Evolutionary conservation across 1,139 yeast genomes (phyloP).

Genomic region (Yamadazyma pseudoaaseri): DNA sequence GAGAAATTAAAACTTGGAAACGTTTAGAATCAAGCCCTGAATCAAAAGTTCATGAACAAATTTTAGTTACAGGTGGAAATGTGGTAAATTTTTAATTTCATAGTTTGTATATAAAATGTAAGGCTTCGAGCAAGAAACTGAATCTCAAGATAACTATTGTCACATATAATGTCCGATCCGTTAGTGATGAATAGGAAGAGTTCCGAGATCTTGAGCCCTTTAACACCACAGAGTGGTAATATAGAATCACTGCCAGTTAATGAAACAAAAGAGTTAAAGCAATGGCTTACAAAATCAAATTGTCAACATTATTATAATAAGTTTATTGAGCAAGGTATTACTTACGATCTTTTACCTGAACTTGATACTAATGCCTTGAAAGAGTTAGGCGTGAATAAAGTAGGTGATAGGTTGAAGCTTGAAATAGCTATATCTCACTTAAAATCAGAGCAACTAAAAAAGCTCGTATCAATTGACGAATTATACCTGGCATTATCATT

Average conservation of each 20-base stretch:
- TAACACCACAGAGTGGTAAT: neutral
- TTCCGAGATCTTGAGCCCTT: neutral
- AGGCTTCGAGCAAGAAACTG: too few relatives aligned
- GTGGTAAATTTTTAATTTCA: conserved; percentile 20
- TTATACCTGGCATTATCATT: conserved; percentile 25
- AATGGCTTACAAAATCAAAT: conserved; percentile 35
- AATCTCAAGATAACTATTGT: neutral
- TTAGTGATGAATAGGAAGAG: neutral
- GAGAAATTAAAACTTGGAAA: conserved; percentile 71
- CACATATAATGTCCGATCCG: conserved; percentile 3
- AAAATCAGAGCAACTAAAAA: conserved; percentile 35
- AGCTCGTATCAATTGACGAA: conserved; percentile 31
- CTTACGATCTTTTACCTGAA: conserved; percentile 57
- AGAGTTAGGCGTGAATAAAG: conserved; percentile 70
- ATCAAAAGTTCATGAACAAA: conserved; percentile 53
- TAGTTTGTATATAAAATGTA: neutral
- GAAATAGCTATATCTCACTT: conserved; percentile 52
- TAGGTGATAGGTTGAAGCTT: conserved; percentile 79
- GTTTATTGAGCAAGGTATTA: conserved; percentile 52
- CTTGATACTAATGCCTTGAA: conserved; percentile 67
- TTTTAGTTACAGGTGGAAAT: conserved; percentile 51
- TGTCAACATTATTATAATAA: conserved; percentile 37
- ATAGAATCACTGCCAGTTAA: conserved; percentile 7
- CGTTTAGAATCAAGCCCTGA: conserved; percentile 56
- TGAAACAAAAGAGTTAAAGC: conserved; percentile 26